Conservation (phyloP, 768 basidiomycete species). For the Kockovaella imperatae region DNA sequence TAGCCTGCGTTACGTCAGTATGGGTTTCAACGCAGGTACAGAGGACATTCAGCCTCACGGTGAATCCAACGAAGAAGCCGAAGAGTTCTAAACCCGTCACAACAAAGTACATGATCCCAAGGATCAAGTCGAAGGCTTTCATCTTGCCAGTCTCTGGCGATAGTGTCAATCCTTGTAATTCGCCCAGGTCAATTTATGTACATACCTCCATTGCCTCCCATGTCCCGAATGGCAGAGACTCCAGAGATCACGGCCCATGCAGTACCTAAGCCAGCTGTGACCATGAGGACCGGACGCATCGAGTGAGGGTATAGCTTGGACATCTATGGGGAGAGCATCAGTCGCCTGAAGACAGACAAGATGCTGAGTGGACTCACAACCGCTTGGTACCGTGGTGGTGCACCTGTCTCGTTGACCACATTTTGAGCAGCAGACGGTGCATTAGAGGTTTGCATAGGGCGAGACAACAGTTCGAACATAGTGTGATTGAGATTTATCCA, state of each 20-base stretch:
- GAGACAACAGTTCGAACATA: not conserved
- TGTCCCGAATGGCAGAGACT: constrained; percentile 18
- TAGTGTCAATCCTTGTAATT: not conserved
- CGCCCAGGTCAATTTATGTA: not conserved
- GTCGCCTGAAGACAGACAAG: not conserved
- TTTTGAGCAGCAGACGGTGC: not conserved
- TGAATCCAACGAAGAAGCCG: constrained; percentile 18
- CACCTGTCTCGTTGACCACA: constrained; percentile 16
- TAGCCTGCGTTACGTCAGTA: constrained; percentile 20
- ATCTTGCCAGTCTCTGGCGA: constrained; percentile 14
- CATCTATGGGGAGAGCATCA: constrained; percentile 11
- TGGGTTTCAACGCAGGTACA: not conserved
- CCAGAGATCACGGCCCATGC: constrained; percentile 33
- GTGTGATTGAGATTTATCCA: too few species aligned
- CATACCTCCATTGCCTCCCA: constrained; percentile 12
- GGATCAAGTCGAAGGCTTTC: constrained; percentile 24
- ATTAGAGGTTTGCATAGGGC: not conserved
- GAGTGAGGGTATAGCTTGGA: constrained; percentile 30
- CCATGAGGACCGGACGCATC: constrained; percentile 27
- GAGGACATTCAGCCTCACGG: constrained; percentile 12
- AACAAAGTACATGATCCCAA: constrained; percentile 30
- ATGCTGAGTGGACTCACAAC: constrained; percentile 4
- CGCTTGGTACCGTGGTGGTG: constrained; percentile 17
- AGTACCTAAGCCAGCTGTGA: constrained; percentile 26
- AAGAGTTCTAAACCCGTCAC: constrained; percentile 25